Conservation (phyloP, 1,284 basidiomycete genomes). For the Prillingera fragicola region DNA sequence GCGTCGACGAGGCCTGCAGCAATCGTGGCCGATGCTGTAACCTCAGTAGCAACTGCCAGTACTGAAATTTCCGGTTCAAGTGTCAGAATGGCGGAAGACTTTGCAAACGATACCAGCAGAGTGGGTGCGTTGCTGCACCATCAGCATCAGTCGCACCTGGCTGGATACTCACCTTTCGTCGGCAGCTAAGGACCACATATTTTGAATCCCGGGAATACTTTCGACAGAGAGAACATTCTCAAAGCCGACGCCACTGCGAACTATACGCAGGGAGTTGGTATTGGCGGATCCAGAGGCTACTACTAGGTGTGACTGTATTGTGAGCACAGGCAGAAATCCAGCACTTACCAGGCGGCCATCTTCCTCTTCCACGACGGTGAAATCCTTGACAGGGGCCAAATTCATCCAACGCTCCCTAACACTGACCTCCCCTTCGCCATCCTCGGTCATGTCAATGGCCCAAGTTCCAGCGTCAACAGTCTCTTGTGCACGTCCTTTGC, state of each 20-base stretch:
- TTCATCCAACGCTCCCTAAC: constrained; percentile 67
- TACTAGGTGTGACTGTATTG: constrained; percentile 65
- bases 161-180: constrained; percentile 3
- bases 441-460: constrained; percentile 29
- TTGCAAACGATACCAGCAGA: constrained; percentile 27
- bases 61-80: constrained; percentile 40
- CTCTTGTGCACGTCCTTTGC: constrained; percentile 29
- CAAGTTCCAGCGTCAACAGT: constrained; percentile 50
- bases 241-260: constrained; percentile 81
- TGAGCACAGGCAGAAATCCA: too few relatives aligned
- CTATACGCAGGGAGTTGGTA: constrained; percentile 71
- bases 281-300: constrained; percentile 82
- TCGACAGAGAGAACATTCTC: constrained; percentile 60
- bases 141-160: constrained; percentile 4
- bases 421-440: constrained; percentile 47
- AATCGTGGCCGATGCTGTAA: constrained; percentile 56
- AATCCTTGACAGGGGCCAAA: constrained; percentile 83
- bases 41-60: constrained; percentile 45
- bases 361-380: constrained; percentile 68
- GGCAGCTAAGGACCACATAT: constrained; percentile 62
- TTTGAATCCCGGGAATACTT: constrained; percentile 57
- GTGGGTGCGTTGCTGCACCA: constrained; percentile 2
- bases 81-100: constrained; percentile 30
- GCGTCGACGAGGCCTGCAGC: constrained; percentile 54
- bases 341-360: constrained; percentile 63